phyloP scores from a whole-genome alignment of 768 basidiomycete species.

The Clathrus columnatus region DNA sequence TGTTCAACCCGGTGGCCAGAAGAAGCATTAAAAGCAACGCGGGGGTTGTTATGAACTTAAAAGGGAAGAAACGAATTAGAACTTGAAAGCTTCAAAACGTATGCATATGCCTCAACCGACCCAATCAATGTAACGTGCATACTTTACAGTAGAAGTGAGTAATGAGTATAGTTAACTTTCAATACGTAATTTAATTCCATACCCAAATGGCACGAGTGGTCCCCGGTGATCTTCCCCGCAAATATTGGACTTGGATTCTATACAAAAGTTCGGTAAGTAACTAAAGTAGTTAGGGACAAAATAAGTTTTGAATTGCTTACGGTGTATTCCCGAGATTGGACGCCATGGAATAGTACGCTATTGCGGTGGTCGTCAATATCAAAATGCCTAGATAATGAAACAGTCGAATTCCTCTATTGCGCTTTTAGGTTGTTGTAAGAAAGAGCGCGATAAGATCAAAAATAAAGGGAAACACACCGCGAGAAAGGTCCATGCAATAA shows the following conservation, averaged over 20 bases:
- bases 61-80: too few species aligned
- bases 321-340: slow-evolving; percentile 44
- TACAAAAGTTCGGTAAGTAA: background rate
- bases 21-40: slow-evolving; percentile 38
- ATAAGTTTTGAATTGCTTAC: background rate
- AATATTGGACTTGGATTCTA: slow-evolving; percentile 31
- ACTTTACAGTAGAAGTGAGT: slow-evolving; percentile 27
- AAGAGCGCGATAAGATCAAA: background rate
- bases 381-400: slow-evolving; percentile 44
- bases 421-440: slow-evolving; percentile 14
- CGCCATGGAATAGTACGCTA: slow-evolving; percentile 48
- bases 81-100: too few species aligned
- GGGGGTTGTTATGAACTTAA: slow-evolving; percentile 44
- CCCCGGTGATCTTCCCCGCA: slow-evolving; percentile 15
- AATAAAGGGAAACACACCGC: slow-evolving; percentile 16
- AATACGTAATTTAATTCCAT: slow-evolving; percentile 11
- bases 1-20: slow-evolving; percentile 37
- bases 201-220: slow-evolving; percentile 37
- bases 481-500: slow-evolving; percentile 30
- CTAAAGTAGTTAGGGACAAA: background rate
- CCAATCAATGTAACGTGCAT: slow-evolving; percentile 47
- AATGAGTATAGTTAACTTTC: background rate
- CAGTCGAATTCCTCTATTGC: slow-evolving; percentile 32
- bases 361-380: slow-evolving; percentile 35
- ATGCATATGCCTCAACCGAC: too few species aligned